phyloP scores from a whole-genome alignment of 768 basidiomycete genomes.

The Lentinula edodes region DNA sequence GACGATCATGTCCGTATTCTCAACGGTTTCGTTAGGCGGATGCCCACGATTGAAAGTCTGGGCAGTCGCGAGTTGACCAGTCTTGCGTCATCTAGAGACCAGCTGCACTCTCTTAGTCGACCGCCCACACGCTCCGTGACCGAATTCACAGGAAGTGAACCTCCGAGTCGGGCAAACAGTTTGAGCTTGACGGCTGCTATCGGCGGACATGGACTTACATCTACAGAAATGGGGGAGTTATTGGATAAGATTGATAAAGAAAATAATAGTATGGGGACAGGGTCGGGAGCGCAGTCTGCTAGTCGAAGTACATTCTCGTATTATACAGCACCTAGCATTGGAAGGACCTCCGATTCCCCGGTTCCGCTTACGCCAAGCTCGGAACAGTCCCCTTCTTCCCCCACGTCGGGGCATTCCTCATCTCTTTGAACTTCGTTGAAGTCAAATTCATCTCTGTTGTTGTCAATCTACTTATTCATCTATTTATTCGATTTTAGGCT shows the following conservation, averaged over 20 bases:
- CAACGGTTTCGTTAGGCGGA: constrained; percentile 60
- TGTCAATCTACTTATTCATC: too few species aligned
- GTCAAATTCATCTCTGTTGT: neutral
- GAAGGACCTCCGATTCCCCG: neutral
- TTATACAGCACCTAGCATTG: neutral
- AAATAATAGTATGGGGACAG: constrained; percentile 1
- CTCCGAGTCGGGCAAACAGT: constrained; percentile 33
- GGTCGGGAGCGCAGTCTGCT: neutral
- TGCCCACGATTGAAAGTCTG: constrained; percentile 79
- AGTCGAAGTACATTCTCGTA: constrained; percentile 2
- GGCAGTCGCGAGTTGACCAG: constrained; percentile 51
- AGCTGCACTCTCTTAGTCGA: constrained; percentile 23
- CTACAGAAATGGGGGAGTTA: constrained; percentile 31
- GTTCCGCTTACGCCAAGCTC: neutral
- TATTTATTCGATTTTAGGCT: too few species aligned
- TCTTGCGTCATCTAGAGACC: constrained; percentile 22
- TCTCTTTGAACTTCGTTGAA: neutral
- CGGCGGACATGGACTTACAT: constrained; percentile 10
- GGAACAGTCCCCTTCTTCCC: neutral
- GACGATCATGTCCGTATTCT: constrained; percentile 46
- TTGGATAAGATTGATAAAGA: constrained; percentile 9
- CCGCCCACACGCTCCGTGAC: constrained; percentile 33
- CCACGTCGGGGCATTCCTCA: neutral
- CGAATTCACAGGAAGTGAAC: constrained; percentile 22
- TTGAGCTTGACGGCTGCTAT: constrained; percentile 14